Evolutionary conservation across 2,329 filamentous ascomycete genomes (phyloP).

Genomic region (Curvularia hawaiiensis): DNA sequence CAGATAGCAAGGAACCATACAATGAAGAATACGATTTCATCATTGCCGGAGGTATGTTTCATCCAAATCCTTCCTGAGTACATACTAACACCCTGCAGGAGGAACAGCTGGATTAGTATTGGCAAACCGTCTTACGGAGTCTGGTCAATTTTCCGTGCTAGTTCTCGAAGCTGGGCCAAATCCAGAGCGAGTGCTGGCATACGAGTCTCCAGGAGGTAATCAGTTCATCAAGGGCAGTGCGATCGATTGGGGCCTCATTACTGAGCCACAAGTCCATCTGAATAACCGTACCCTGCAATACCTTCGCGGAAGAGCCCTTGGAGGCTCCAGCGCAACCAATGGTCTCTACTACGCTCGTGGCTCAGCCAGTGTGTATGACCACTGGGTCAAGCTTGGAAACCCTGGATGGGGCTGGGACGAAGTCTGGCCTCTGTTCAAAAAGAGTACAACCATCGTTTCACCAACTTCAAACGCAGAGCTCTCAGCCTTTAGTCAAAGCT

Average conservation of each 20-base stretch:
- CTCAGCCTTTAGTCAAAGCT: conserved; percentile 33
- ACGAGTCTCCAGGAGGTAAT: conserved; percentile 35
- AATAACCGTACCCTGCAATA: conserved; percentile 31
- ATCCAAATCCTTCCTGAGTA: no score
- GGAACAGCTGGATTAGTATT: conserved; percentile 36
- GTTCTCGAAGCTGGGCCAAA: conserved; percentile 43
- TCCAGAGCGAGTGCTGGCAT: conserved; percentile 38
- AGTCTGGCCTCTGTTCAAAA: conserved; percentile 28
- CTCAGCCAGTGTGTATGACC: conserved; percentile 49
- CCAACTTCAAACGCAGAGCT: conserved; percentile 27
- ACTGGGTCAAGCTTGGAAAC: conserved; percentile 64
- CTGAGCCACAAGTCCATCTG: conserved; percentile 30
- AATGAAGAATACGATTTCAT: conserved; percentile 31
- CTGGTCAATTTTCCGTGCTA: conserved; percentile 30
- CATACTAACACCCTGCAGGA: conserved; percentile 9
- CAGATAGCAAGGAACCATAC: conserved; percentile 11
- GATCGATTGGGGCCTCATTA: conserved; percentile 39
- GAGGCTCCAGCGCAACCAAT: conserved; percentile 44
- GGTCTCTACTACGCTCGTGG: conserved; percentile 44
- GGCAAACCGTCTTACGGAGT: conserved; percentile 33
- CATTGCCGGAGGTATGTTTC: conserved; percentile 23
- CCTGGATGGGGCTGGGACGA: conserved; percentile 56
- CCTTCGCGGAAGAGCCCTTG: conserved; percentile 33
- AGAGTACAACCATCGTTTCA: conserved; percentile 39
- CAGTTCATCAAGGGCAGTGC: conserved; percentile 35